Evolutionary conservation across 305 asterid species (phyloP).

Genomic region (Solanum hybrid): DNA sequence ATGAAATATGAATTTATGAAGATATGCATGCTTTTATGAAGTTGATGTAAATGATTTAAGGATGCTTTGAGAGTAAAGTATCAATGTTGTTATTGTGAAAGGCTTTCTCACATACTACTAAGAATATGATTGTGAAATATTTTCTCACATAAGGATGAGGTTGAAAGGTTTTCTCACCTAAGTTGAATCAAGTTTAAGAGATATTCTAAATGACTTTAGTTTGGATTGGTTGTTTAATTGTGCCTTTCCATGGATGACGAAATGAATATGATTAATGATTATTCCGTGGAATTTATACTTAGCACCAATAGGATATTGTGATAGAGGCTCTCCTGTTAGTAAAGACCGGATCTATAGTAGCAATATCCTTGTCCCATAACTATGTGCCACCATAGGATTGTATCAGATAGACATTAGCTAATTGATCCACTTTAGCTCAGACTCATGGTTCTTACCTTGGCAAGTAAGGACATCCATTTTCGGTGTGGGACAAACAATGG

Average conservation of each 20-base stretch:
- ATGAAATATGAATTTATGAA: background rate
- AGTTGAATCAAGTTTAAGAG: background rate
- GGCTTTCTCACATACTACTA: background rate
- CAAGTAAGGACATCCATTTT: background rate
- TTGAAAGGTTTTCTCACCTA: background rate
- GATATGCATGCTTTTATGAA: background rate
- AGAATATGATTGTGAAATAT: background rate
- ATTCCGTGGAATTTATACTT: no score
- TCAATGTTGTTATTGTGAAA: background rate
- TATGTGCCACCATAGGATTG: background rate
- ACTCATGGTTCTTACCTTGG: background rate
- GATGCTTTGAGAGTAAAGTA: background rate
- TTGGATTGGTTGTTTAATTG: background rate
- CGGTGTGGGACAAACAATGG: background rate
- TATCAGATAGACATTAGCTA: background rate
- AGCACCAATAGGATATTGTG: no score
- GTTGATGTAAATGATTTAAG: background rate
- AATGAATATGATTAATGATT: no score
- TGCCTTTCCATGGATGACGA: background rate
- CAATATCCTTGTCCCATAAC: background rate
- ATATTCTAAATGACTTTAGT: background rate
- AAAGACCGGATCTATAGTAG: background rate
- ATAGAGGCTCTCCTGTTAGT: background rate
- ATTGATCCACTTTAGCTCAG: background rate
- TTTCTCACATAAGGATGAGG: background rate